Conservation (phyloP, 345 rosid genomes). For the Balakata baccata region DNA sequence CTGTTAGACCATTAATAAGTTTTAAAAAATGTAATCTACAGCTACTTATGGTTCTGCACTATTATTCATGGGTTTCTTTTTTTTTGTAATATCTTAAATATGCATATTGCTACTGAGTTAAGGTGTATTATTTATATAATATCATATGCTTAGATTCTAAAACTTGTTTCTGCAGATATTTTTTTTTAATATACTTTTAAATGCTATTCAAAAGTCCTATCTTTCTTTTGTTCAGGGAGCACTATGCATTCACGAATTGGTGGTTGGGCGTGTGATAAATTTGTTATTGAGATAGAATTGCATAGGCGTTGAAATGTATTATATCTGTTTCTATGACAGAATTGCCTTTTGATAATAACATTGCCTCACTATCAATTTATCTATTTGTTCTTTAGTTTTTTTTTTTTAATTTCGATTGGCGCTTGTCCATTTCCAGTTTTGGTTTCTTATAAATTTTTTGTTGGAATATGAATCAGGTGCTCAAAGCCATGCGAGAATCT, state of each 20-base stretch:
- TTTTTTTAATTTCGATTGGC: too few species aligned
- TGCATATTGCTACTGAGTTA: too few species aligned
- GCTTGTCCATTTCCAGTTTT: neutral
- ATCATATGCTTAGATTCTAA: neutral
- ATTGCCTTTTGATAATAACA: neutral
- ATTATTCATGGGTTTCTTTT: neutral
- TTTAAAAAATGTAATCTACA: neutral
- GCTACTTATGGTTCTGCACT: neutral
- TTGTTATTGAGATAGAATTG: neutral
- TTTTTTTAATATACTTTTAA: neutral
- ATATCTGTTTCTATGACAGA: neutral
- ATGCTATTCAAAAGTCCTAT: too few species aligned
- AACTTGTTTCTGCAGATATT: neutral
- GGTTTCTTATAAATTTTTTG: constrained; percentile 8
- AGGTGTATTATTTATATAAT: neutral
- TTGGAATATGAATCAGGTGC: constrained; percentile 58
- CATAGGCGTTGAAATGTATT: neutral
- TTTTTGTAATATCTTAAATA: neutral
- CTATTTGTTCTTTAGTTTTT: too few species aligned
- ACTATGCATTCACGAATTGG: neutral
- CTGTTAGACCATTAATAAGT: neutral
- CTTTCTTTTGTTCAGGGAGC: neutral
- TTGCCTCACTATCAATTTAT: neutral
- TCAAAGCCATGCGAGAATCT: constrained; percentile 81
- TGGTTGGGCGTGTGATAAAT: neutral